These are phyloP conservation scores for Dryas drummondii DNA, from an alignment of 306 rosid genomes.

Conservation along the genomic window DNA sequence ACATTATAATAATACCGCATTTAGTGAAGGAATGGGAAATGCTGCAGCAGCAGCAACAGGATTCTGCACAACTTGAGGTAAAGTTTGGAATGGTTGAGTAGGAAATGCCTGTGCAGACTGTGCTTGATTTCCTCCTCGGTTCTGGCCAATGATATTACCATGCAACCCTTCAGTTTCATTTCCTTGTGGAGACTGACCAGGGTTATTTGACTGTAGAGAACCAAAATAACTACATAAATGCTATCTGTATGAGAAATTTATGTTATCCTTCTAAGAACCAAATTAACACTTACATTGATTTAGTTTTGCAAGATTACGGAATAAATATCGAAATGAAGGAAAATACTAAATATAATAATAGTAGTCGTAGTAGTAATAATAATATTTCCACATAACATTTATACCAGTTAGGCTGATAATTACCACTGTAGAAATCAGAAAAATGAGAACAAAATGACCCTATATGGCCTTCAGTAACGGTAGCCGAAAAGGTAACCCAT, in stretches of 20 bases:
- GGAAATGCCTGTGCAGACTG: constrained; percentile 66
- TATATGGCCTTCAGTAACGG: no score
- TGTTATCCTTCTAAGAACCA: neutral
- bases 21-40: constrained; percentile 64
- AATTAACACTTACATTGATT: neutral
- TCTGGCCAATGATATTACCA: constrained; percentile 40
- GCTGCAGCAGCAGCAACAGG: constrained; percentile 72
- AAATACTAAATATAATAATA: no score
- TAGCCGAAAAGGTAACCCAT: no score
- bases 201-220: constrained; percentile 37
- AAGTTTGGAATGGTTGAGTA: constrained; percentile 56
- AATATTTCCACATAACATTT: no score
- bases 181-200: constrained; percentile 53
- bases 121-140: constrained; percentile 57
- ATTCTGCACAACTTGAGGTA: constrained; percentile 68
- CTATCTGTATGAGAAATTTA: neutral
- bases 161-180: constrained; percentile 49
- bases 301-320: neutral
- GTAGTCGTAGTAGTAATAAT: no score
- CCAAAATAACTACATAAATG: constrained; percentile 8
- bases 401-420: no score
- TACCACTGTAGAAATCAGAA: no score
- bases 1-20: constrained; percentile 46
- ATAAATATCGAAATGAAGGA: no score
- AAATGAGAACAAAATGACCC: no score